Evolutionary conservation across 2,329 filamentous ascomycete genomes (phyloP), one percentile per base, ranked within the genome.

Genomic region (Pseudogymnoascus sp.): DNA sequence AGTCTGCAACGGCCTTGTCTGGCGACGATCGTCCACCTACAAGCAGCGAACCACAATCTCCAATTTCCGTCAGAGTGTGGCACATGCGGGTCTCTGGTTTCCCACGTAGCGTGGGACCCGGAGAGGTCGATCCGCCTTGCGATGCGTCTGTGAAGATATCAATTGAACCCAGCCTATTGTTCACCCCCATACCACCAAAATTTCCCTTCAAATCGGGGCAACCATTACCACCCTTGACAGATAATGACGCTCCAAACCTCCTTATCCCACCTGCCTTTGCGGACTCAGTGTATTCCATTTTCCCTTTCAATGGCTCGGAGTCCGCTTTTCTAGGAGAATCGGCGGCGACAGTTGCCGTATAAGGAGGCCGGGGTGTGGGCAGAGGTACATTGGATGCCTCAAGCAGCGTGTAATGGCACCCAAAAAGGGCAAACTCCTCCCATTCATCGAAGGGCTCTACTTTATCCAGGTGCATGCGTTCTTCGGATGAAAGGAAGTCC

Each of bases 361-460:
- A 28, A 6, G 14, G 59, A 5, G 31, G 63, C 68, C 26, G 69
- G 60, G 3, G 2, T 6, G 61, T 62, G 31, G 69, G 4, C 5
- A 33, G 75, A 70, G 4, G 71, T 65, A 28, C 78, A 62, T 76
- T 84, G 43, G 78, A 81, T 12, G 91, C 90, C 60, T 85, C 79
- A 7, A 96, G 79, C 46, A 97, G 76, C 68, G 93, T 89, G 74
- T 96, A 96, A 75, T 97, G 93, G 35, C 87, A 86, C 2, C 84
- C 86, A 73, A 96, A 96, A 0, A 96, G 78, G 2, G 89, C 87
- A 72, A 97, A 92, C 70, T 97, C 93, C 75, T 98, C 93, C 91
- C 91, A 96, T 75, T 97, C 93, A 73, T 98, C 93, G 72, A 98
- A 97, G 0, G 89, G 86, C 71, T 97, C 93, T 14, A 92, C 75